Evolutionary conservation across 768 basidiomycete species (phyloP), one percentile per base, ranked within the genome.

Genomic region (Chalciporus pseudorubinellus): DNA sequence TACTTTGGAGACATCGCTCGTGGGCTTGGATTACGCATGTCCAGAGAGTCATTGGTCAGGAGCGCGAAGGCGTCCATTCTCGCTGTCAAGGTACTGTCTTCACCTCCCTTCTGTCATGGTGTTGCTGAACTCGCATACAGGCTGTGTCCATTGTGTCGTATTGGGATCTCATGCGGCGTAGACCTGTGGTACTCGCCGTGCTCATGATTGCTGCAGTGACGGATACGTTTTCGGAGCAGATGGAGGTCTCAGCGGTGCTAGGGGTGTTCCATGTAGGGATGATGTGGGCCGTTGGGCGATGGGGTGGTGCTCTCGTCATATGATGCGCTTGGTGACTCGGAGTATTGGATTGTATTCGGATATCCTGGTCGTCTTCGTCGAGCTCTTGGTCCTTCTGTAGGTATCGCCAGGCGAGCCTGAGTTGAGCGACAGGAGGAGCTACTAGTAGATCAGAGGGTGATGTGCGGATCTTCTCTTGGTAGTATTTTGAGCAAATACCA

Each of bases 201-300:
- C 61, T 75, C 34, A 63, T 71, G 8, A 54, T 59, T 1, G 68
- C 75, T 2, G 77, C 77, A 2, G 58, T 80, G 22, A 50, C 67
- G 19, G 81, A 82, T 65, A 77, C 75, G 12, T 67, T 76, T 63
- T 74, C 72, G 21, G 77, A 79, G 41, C 64, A 62, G 19, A 52
- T 77, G 10, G 49, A 56, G 45, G 58, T 70, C 14, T 76, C 77
- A 0, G 34, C 73, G 1, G 51, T 72, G 28, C 64, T 82, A 14
- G 74, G 70, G 0, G 20, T 68, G 20, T 48, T 73, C n/a, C 80
- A 82, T 60, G 24, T 76, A 6, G 68, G 48, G 29, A 49, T 63
- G 36, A 48, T 75, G 53, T 57, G 57, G 61, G 2, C 43, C 6
- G 36, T 60, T 2, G 24, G 50, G 18, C 24, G 28, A 19, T 24